These are phyloP conservation scores for Diaporthe caulivora DNA, from an alignment of 2,329 filamentous ascomycete genomes.

Conservation along the genomic window DNA sequence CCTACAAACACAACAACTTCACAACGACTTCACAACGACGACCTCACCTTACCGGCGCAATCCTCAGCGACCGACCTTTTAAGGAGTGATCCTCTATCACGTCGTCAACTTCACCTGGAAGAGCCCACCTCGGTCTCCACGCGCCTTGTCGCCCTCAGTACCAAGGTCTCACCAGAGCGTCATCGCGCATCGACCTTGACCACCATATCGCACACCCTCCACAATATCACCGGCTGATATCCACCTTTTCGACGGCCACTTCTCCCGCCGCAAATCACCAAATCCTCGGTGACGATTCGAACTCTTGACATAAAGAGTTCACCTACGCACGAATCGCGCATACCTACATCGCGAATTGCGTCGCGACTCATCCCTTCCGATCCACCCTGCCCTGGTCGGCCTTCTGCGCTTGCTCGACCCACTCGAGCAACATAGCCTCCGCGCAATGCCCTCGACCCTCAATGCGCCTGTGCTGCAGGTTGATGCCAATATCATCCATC, in stretches of 20 bases:
- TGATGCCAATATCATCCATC: conserved; percentile 91
- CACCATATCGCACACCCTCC: not conserved
- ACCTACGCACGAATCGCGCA: conserved; percentile 24
- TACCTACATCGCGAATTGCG: conserved; percentile 41
- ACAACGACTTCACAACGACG: conserved; percentile 32
- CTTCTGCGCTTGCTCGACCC: conserved; percentile 48
- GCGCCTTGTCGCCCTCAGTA: conserved; percentile 10
- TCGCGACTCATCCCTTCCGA: conserved; percentile 43
- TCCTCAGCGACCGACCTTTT: conserved; percentile 7
- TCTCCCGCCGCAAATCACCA: not conserved
- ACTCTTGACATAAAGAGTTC: not conserved
- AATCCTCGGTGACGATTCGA: conserved; percentile 36
- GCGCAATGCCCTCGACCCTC: conserved; percentile 84
- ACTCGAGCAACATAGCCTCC: conserved; percentile 50
- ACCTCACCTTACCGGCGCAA: conserved; percentile 3
- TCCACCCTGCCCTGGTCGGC: conserved; percentile 41
- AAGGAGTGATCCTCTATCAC: not conserved
- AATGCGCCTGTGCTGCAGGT: conserved; percentile 90
- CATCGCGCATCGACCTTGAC: conserved; percentile 24
- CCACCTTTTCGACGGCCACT: conserved; percentile 2
- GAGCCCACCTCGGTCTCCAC: conserved; percentile 2
- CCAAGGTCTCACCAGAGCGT: conserved; percentile 10
- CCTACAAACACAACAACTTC: conserved; percentile 35
- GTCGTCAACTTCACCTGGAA: conserved; percentile 9
- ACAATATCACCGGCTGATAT: conserved; percentile 8